Percentiles rank a stretch among this genome's conserved stretches.
phyloP scores from a whole-genome alignment of 768 basidiomycete species.

The Hericium erinaceus region DNA sequence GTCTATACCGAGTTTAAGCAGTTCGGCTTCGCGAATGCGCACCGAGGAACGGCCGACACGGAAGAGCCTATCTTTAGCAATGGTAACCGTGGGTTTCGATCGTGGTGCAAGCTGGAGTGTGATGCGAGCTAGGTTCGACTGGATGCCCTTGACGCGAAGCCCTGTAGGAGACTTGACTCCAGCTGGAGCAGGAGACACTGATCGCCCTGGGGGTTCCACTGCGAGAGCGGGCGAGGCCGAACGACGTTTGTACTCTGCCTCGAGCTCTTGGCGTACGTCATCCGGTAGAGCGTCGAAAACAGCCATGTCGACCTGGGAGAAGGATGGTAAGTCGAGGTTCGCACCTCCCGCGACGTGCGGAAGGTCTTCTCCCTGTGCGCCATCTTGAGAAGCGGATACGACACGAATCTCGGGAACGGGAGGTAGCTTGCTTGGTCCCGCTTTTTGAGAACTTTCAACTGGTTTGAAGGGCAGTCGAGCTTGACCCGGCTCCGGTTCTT shows the following conservation, averaged over 20 bases:
- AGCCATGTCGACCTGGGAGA: constrained; percentile 66
- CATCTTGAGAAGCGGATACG: not conserved
- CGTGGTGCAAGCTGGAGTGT: constrained; percentile 56
- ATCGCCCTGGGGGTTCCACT: constrained; percentile 1
- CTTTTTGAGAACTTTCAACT: constrained; percentile 3
- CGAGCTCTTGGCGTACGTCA: constrained; percentile 61
- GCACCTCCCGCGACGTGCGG: not conserved
- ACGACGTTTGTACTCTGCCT: constrained; percentile 55
- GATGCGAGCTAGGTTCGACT: constrained; percentile 46
- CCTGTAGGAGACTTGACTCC: not conserved
- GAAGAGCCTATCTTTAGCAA: constrained; percentile 29
- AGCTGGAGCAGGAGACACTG: constrained; percentile 3
- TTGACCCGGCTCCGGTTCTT: constrained; percentile 41
- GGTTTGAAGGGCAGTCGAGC: constrained; percentile 49
- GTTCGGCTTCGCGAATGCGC: constrained; percentile 44
- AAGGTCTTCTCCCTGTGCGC: not conserved
- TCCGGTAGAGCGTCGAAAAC: constrained; percentile 65
- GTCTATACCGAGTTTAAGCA: constrained; percentile 63
- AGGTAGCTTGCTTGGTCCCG: not conserved
- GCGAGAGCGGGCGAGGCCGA: constrained; percentile 35
- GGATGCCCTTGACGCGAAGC: constrained; percentile 15
- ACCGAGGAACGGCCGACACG: constrained; percentile 27
- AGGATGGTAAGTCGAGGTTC: constrained; percentile 46
- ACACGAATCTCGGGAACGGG: not conserved
- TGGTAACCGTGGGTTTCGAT: constrained; percentile 30